Conservation (phyloP, 2,329 filamentous ascomycete genomes). For the Ascocoryne sarcoides region DNA sequence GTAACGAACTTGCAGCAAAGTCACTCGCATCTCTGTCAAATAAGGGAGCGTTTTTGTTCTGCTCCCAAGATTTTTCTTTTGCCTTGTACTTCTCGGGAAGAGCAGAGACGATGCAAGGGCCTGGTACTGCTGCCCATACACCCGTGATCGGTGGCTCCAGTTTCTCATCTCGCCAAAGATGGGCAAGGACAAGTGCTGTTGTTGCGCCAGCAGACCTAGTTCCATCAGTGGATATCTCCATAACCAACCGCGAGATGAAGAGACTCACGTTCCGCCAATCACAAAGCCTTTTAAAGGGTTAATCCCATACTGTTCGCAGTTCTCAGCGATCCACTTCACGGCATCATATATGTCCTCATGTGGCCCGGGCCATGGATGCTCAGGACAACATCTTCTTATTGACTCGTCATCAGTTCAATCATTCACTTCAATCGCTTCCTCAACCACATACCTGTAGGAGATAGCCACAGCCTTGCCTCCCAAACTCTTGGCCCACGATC, state of each 20-base stretch:
- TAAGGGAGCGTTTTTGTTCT: slow-evolving; percentile 2
- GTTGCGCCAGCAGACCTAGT: slow-evolving; percentile 40
- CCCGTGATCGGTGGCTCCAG: slow-evolving; percentile 7
- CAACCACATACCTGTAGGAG: slow-evolving; percentile 37
- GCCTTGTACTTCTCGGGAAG: slow-evolving; percentile 4
- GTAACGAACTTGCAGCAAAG: neutral
- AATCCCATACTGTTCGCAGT: slow-evolving; percentile 32
- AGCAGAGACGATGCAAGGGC: neutral
- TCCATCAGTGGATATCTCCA: too few relatives aligned
- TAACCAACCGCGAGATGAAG: too few relatives aligned
- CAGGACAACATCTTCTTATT: slow-evolving; percentile 34
- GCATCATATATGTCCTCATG: slow-evolving; percentile 36
- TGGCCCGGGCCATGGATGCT: slow-evolving; percentile 36
- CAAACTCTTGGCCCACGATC: slow-evolving; percentile 26
- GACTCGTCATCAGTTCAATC: slow-evolving; percentile 38
- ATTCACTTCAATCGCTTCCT: slow-evolving; percentile 37
- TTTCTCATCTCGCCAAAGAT: slow-evolving; percentile 22
- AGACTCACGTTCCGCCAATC: slow-evolving; percentile 37
- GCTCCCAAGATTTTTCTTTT: slow-evolving; percentile 2
- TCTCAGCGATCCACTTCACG: slow-evolving; percentile 34
- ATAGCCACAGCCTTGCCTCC: slow-evolving; percentile 35
- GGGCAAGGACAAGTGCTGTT: slow-evolving; percentile 31
- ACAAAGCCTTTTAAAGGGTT: slow-evolving; percentile 38
- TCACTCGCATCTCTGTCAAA: neutral
- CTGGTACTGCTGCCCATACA: slow-evolving; percentile 21